Base-by-base conservation (phyloP, 2,329 filamentous ascomycete species). In the Fusarium decemcellulare region DNA sequence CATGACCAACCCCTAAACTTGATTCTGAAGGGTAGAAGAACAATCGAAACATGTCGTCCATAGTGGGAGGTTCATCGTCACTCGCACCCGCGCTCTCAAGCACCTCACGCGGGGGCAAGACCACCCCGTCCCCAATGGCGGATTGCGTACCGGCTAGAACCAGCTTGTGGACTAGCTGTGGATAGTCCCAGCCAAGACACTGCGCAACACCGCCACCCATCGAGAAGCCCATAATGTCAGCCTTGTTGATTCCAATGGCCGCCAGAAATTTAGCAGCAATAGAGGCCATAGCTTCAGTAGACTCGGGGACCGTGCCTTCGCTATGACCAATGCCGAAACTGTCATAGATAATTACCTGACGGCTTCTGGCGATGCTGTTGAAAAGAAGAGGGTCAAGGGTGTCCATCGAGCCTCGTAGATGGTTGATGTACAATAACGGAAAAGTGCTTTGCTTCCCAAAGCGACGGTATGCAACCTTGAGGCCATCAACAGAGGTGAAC, bases 391-490 rank as follows among this genome's bases (percentile, higher is more conserved):
- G 46, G 16, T 48, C 46, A 5, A 32, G 29, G 9, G 16, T 16
- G 8, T 48, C 46, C 46, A 48, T 48, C 7, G 27, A n/a, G 12
- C 16, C 51, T 14, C 51, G 51, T 18, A 54, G n/a, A 29, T 54
- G 34, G 51, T 39, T 40, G 18, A 42, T 9, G 34, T 42, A 54
- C 14, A 54, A 5, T 16, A 54, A 8, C 11, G 51, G 37, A 9
- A n/a, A 15, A 6, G 10, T 37, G 5, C 8, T n/a, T 11, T 12
- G 15, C 46, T 48, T 48, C 10, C 46, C 46, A 5, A 54, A 42
- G 18, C 51, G 51, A 11, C 51, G 18, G 15, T 54, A 54, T 36
- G 51, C 51, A 9, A 54, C 15, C 27, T 54, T 43, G 7, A 16
- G 16, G 27, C 23, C 51, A 12, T 54, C 29, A 23, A 54, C 23